Evolutionary conservation across 1,284 basidiomycete species (phyloP).

Genomic region (Tilletia caries): DNA sequence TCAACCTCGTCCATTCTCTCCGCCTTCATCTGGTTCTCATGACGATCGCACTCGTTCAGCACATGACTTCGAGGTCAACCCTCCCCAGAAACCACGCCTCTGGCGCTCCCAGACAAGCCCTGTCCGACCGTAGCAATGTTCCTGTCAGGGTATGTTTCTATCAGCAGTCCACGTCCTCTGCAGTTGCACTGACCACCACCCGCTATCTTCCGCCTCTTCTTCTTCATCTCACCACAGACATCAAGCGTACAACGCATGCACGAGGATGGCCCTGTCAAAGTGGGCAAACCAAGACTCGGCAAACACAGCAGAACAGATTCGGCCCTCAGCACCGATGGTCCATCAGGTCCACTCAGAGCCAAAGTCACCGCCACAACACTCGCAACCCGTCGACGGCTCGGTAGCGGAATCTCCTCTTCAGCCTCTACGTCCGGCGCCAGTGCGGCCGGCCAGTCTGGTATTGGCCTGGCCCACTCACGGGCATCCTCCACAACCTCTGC

Average conservation of each 20-base stretch:
- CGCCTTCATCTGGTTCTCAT: background rate
- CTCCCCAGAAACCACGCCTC: background rate
- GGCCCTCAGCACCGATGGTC: background rate
- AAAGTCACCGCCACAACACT: slow-evolving; percentile 1
- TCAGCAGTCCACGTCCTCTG: too few relatives aligned
- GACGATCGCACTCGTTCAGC: background rate
- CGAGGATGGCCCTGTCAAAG: background rate
- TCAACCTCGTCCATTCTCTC: background rate
- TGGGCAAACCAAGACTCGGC: slow-evolving; percentile 6
- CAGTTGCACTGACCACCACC: background rate
- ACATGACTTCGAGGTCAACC: background rate
- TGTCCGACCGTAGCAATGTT: slow-evolving; percentile 9
- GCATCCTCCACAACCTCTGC: background rate
- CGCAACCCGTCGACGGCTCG: background rate
- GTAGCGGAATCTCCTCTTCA: background rate
- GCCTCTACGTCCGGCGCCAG: background rate
- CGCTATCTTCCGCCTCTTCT: background rate
- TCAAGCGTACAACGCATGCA: background rate
- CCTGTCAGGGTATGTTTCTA: background rate
- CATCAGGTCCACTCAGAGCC: background rate
- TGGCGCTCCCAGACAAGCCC: background rate
- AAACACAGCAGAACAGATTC: background rate
- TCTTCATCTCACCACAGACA: background rate
- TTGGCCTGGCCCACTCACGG: background rate
- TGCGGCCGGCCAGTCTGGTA: background rate